These are phyloP conservation scores for Balakata baccata DNA, from an alignment of 345 rosid genomes.

Conservation along the genomic window DNA sequence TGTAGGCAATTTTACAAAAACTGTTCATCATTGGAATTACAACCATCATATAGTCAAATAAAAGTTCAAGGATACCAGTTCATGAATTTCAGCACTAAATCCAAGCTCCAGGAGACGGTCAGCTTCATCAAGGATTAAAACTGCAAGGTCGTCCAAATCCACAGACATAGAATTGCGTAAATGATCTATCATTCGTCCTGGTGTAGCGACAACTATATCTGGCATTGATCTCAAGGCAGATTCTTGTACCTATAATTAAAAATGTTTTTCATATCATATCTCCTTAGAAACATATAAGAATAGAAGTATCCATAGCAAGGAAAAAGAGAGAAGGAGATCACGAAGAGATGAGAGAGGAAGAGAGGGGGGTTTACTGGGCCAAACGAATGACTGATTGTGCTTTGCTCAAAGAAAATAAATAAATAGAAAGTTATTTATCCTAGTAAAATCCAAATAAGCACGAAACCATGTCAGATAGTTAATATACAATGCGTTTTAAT, in stretches of 20 bases:
- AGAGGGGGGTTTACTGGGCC: no score
- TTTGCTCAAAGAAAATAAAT: no score
- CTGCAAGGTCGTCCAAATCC: constrained; percentile 86
- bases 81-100: constrained; percentile 87
- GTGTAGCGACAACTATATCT: constrained; percentile 96
- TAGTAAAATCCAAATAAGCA: background rate
- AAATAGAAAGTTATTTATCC: no score
- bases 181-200: constrained; percentile 97
- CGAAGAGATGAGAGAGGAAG: no score
- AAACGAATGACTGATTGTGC: no score
- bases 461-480: background rate
- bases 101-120: constrained; percentile 96
- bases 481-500: background rate
- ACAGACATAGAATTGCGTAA: constrained; percentile 92
- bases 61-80: constrained; percentile 57
- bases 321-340: no score
- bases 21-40: background rate
- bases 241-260: constrained; percentile 65
- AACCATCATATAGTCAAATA: background rate
- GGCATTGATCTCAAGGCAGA: constrained; percentile 86
- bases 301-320: background rate
- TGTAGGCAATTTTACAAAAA: background rate
- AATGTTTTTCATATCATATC: constrained; percentile 11
- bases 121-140: constrained; percentile 90
- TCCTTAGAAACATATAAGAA: background rate